phyloP scores from a whole-genome alignment of 495 filamentous ascomycete genomes.

The Niebla homalea region DNA sequence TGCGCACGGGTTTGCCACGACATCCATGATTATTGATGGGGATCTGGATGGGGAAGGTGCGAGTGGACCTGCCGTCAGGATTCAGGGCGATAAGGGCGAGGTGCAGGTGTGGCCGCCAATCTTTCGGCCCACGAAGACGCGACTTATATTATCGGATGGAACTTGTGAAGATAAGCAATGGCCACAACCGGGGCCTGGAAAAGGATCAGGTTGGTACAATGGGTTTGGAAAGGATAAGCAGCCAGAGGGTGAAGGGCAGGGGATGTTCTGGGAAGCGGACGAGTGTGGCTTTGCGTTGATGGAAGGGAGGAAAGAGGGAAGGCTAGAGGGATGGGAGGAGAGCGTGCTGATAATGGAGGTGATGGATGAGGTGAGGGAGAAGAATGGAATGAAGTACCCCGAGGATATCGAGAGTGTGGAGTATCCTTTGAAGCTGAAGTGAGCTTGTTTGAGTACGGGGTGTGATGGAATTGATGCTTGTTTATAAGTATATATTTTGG shows the following conservation, averaged over 20 bases:
- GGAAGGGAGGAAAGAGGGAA: slow-evolving; percentile 72
- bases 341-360: slow-evolving; percentile 85
- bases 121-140: slow-evolving; percentile 55
- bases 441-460: not conserved
- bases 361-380: slow-evolving; percentile 78
- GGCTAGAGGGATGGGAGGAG: slow-evolving; percentile 60
- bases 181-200: slow-evolving; percentile 38
- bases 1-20: slow-evolving; percentile 67
- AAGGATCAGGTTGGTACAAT: slow-evolving; percentile 1
- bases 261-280: slow-evolving; percentile 95
- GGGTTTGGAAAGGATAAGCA: slow-evolving; percentile 43
- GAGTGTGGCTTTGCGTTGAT: slow-evolving; percentile 71
- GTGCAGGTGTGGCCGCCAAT: slow-evolving; percentile 68
- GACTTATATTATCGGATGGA: slow-evolving; percentile 35
- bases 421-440: slow-evolving; percentile 35
- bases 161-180: slow-evolving; percentile 45
- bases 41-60: slow-evolving; percentile 51
- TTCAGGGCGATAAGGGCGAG: slow-evolving; percentile 77
- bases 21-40: slow-evolving; percentile 52
- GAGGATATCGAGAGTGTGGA: slow-evolving; percentile 67
- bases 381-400: slow-evolving; percentile 67
- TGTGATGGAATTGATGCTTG: no score
- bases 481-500: no score
- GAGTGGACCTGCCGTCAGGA: slow-evolving; percentile 57
- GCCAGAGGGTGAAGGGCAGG: slow-evolving; percentile 54